Percentiles rank a stretch among this genome's conserved stretches.
phyloP scores from a whole-genome alignment of 495 filamentous ascomycete genomes.

The Penicillium odoratum region DNA sequence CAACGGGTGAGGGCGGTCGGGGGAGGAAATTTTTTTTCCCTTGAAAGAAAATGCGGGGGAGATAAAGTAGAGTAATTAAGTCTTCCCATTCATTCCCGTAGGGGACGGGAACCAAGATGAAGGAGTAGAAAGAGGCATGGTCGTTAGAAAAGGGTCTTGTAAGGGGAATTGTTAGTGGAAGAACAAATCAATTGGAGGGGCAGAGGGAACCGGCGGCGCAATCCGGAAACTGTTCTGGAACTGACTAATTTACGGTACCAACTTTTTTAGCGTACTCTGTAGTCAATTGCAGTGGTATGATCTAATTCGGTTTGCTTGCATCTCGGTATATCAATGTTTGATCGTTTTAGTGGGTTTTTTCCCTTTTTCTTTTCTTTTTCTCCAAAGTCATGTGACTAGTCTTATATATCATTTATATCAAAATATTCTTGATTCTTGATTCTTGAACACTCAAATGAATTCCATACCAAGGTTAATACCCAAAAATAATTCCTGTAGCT shows the following conservation, averaged over 20 bases:
- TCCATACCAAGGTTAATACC: too few relatives aligned
- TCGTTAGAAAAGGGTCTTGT: constrained; percentile 23
- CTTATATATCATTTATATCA: too few relatives aligned
- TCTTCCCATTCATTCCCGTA: constrained; percentile 48
- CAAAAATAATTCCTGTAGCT: too few relatives aligned
- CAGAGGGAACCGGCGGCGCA: constrained; percentile 28
- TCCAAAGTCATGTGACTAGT: constrained; percentile 2
- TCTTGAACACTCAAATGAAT: too few relatives aligned
- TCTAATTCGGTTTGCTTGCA: too few relatives aligned
- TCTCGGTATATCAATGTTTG: too few relatives aligned
- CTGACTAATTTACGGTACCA: constrained; percentile 22
- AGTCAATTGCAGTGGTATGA: not conserved
- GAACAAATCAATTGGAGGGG: constrained; percentile 25
- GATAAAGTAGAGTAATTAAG: constrained; percentile 26
- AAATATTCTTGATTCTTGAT: too few relatives aligned
- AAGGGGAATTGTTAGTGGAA: constrained; percentile 31
- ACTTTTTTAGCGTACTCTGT: constrained; percentile 4
- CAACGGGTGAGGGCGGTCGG: constrained; percentile 10
- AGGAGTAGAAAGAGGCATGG: constrained; percentile 41
- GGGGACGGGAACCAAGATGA: constrained; percentile 38
- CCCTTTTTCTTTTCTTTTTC: not conserved
- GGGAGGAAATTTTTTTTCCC: constrained; percentile 31
- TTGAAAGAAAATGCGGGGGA: constrained; percentile 13
- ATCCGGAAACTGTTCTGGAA: constrained; percentile 12
- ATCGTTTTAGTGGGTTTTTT: not conserved